phyloP scores from a whole-genome alignment of 306 rosid species.

The Quercus glauca region DNA sequence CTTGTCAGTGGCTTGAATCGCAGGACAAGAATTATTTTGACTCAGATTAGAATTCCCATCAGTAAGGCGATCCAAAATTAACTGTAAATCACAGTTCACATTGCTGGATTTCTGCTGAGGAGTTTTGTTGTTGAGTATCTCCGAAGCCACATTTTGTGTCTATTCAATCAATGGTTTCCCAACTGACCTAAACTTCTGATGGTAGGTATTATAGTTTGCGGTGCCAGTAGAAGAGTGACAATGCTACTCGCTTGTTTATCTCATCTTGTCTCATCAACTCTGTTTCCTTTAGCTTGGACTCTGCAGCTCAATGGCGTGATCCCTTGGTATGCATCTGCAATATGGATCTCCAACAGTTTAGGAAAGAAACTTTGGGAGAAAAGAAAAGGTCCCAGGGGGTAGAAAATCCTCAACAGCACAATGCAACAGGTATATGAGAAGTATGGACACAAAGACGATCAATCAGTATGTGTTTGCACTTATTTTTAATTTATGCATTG shows the following conservation, averaged over 20 bases:
- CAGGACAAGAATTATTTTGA: conserved; percentile 3
- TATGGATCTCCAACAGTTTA: not conserved
- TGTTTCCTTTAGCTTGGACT: conserved; percentile 29
- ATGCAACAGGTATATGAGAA: not conserved
- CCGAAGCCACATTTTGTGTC: conserved; percentile 23
- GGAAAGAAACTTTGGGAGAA: not conserved
- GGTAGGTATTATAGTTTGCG: conserved; percentile 16
- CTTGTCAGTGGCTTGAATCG: not conserved
- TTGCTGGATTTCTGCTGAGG: conserved; percentile 10
- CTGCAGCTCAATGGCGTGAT: conserved; percentile 25
- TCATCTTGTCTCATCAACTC: conserved; percentile 25
- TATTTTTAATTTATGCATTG: too few species aligned
- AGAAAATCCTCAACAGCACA: not conserved
- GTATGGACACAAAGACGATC: too few species aligned
- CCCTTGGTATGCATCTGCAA: conserved; percentile 32
- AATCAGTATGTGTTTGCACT: too few species aligned
- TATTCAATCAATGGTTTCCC: conserved; percentile 26
- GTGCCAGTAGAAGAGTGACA: conserved; percentile 21
- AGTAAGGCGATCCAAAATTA: conserved; percentile 8
- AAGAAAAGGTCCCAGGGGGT: not conserved
- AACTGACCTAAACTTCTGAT: conserved; percentile 16
- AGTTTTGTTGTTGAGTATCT: conserved; percentile 10
- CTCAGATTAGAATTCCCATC: conserved; percentile 4
- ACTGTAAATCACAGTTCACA: conserved; percentile 3
- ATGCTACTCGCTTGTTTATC: conserved; percentile 23